Base-by-base conservation (phyloP, 2,329 filamentous ascomycete species). In the Aspergillus chevalieri region DNA sequence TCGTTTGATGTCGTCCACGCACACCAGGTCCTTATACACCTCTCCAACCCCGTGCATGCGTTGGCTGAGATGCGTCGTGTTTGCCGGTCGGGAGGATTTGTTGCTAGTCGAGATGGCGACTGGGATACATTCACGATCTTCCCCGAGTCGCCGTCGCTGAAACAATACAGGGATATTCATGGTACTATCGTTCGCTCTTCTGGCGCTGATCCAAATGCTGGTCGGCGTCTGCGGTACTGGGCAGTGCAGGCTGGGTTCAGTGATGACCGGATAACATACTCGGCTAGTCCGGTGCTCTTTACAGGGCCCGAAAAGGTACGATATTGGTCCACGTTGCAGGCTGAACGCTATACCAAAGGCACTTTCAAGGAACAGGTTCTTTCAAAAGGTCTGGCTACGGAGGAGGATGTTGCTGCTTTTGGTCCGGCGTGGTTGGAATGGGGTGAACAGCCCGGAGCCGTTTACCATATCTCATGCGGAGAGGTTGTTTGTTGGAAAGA, bases 1-100 rank as follows among this genome's bases (percentile, higher is more conserved):
- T 61, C 68, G 2, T 84, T 84, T 53, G 82, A 85, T 55, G 62
- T 84, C n/a, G 79, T 83, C 6, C 77, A 78, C 56, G 75, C 74
- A 21, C 78, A 82, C 57, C 80, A 83, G 58, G 75, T 84, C 3
- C 67, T 84, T 8, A 73, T 77, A 54, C 81, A 84, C 62, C 65
- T 84, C 3, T 63, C 67, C 19, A 70, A 78, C 51, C 80, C 80
- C 0, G 63, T 78, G 0, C 59, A 63, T 2, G 75, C 77, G 3
- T 61, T 83, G 50, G 63, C 66, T 19, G 78, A 81, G 57, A 79
- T 84, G 77, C 69, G 73, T 10, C 72, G 77, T 0, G 77, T 84
- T 1, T 65, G 71, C 19, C 80, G 78, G 57, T 63, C 65, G 5
- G 77, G 76, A 3, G 80, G 80, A 2, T 67, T 82, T 9, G 62